These are phyloP conservation scores for Rhynchosporium agropyri DNA, from an alignment of 2,329 filamentous ascomycete species.

Conservation along the genomic window DNA sequence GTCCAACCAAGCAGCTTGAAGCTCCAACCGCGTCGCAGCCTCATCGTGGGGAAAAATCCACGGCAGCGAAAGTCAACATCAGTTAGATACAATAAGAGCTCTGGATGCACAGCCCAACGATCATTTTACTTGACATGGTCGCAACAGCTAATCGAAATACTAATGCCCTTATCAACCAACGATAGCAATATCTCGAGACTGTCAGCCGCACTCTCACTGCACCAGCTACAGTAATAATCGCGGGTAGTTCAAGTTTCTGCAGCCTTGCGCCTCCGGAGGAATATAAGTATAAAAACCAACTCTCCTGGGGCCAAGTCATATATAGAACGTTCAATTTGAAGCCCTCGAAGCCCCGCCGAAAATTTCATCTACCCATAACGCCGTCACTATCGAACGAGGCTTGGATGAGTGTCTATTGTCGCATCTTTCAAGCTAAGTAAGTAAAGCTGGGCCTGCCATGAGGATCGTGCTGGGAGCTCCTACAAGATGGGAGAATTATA, in stretches of 20 bases:
- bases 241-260: background rate
- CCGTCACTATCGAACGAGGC: background rate
- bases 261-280: conserved; percentile 1
- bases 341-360: background rate
- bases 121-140: background rate
- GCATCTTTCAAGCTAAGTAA: background rate
- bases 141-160: background rate
- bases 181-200: background rate
- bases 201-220: background rate
- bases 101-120: background rate
- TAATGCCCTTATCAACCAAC: background rate
- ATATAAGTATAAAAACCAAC: background rate
- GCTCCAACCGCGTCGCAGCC: background rate
- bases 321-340: background rate
- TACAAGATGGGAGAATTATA: conserved; percentile 12
- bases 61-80: background rate
- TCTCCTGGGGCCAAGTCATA: background rate
- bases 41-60: background rate
- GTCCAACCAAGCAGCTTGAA: background rate
- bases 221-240: too few species aligned
- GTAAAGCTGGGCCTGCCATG: background rate
- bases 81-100: background rate
- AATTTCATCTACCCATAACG: background rate
- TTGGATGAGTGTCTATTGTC: background rate
- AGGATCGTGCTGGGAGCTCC: background rate